A percentile compares a stretch with the other conserved stretches of the same genome.
Evolutionary conservation across 1,284 basidiomycete species (phyloP).

Genomic region (Marasmius sp.): DNA sequence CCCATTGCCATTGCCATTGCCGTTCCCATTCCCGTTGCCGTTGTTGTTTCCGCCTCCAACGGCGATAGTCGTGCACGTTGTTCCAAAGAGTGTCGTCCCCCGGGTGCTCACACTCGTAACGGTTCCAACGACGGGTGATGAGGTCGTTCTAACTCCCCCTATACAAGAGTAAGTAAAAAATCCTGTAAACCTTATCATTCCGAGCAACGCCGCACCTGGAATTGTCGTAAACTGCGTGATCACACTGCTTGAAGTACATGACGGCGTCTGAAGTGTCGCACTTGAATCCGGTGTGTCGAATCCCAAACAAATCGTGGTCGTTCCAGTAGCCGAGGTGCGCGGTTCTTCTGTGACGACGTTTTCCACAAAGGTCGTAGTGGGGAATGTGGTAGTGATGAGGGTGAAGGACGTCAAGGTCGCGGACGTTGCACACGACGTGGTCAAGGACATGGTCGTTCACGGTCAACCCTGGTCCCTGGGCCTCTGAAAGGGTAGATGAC

Average conservation of each 20-base stretch:
- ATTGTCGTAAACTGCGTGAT: slow-evolving; percentile 23
- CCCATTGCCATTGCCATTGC: background rate
- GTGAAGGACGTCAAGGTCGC: slow-evolving; percentile 22
- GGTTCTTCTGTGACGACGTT: slow-evolving; percentile 17
- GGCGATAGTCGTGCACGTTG: slow-evolving; percentile 31
- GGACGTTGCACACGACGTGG: slow-evolving; percentile 15
- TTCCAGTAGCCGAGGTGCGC: slow-evolving; percentile 14
- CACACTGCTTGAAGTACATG: slow-evolving; percentile 18
- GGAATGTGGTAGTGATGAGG: slow-evolving; percentile 15
- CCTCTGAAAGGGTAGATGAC: background rate
- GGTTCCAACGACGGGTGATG: background rate
- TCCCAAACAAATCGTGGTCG: slow-evolving; percentile 15
- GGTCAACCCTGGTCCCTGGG: slow-evolving; percentile 4
- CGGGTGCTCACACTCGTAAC: slow-evolving; percentile 25
- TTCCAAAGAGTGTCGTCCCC: slow-evolving; percentile 32
- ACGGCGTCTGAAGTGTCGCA: slow-evolving; percentile 8
- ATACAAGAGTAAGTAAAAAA: background rate
- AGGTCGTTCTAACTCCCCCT: background rate
- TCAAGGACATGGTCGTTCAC: slow-evolving; percentile 15
- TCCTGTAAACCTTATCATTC: background rate
- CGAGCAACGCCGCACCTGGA: slow-evolving; percentile 13
- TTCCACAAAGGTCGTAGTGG: slow-evolving; percentile 17
- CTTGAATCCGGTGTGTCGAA: slow-evolving; percentile 4
- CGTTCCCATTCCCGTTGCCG: background rate
- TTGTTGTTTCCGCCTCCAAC: background rate